Base-by-base conservation (phyloP, 345 rosid species). In the Toxicodendron radicans region DNA sequence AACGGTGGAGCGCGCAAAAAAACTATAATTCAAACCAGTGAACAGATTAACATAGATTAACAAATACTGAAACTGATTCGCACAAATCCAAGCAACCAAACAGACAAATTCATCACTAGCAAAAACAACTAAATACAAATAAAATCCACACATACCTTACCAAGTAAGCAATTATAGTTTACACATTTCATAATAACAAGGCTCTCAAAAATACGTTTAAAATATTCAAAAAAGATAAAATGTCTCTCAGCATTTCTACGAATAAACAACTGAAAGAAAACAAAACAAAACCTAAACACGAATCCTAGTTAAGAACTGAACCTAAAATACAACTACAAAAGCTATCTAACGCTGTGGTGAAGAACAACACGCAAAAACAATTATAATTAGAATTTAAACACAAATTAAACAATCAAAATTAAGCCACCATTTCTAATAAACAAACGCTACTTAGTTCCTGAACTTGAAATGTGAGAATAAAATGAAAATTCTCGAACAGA, bases 221-320 rank as follows among this genome's bases (percentile, higher is more conserved):
- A 38, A 38, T 5, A 5, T 38, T 38, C 1, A 38, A 38, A 38
- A 5, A 38, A 5, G 7, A 38, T 38, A 38, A 38, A 7, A 0
- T 0, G 10, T 1, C 35, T 67, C 12, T 16, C n/a, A 53, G 35
- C n/a, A 68, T 2, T 32, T 33, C 17, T 20, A 1, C 8, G 6
- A 33, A 38, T 3, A n/a, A 10, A n/a, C 10, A 68, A 23, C 17
- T 16, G 16, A 30, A 18, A 30, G 11, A 18, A 32, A 23, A 2
- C 12, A 18, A 20, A 56, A n/a, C 45, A 43, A 0, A 24, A 18
- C 48, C 62, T 33, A 64, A 18, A 68, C 58, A 64, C 33, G 41
- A 80, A 76, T 75, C 77, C 68, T 72, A 16, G 20, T 14, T 13
- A 18, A 16, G 64, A 49, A 57, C 63, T 58, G 53, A 72, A 61